Base-by-base conservation (phyloP, 345 rosid genomes). In the Microcos paniculata region DNA sequence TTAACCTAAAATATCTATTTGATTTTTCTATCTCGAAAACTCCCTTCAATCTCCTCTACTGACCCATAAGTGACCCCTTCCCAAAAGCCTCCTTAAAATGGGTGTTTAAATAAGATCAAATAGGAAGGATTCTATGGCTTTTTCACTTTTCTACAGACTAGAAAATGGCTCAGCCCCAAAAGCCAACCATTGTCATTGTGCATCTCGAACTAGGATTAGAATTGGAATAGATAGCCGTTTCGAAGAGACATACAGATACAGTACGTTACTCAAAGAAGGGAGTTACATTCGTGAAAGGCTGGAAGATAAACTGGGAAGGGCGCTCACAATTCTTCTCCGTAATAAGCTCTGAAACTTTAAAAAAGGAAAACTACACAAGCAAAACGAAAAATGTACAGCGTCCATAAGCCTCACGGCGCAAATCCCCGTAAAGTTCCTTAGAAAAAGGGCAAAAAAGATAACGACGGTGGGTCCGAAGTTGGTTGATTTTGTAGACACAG, bases 371-470 rank as follows among this genome's bases (percentile, higher is more conserved):
- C 2, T 12, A 59, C n/a, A n/a, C n/a, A n/a, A 11, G 14, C 4
- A 55, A 52, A 43, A 40, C 15, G 6, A 33, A 35, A 59, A 73
- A 38, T 21, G 35, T 64, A 70, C 23, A 24, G 15, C 8, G 62
- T 55, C 62, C 62, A 46, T 18, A 45, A 46, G 52, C 18, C 64
- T 38, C n/a, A 10, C 18, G 69, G 80, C 74, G 21, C 79, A 77
- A 76, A 74, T 77, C 75, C 81, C 79, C 16, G 55, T 69, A 83
- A 80, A 74, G 75, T 42, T 55, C 19, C 62, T 21, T 56, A 33
- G 12, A 15, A 21, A n/a, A 2, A 18, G 31, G 56, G 0, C 3
- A 64, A 38, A 52, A 23, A 15, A 23, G 57, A 12, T 30, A 6
- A 53, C 12, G 23, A 10, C 6, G 64, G 38, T 56, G 45, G 65